A percentile compares a stretch with the other conserved stretches of the same genome.
Conservation (phyloP, 1,284 basidiomycete genomes). For the Cryptococcus sp. region DNA sequence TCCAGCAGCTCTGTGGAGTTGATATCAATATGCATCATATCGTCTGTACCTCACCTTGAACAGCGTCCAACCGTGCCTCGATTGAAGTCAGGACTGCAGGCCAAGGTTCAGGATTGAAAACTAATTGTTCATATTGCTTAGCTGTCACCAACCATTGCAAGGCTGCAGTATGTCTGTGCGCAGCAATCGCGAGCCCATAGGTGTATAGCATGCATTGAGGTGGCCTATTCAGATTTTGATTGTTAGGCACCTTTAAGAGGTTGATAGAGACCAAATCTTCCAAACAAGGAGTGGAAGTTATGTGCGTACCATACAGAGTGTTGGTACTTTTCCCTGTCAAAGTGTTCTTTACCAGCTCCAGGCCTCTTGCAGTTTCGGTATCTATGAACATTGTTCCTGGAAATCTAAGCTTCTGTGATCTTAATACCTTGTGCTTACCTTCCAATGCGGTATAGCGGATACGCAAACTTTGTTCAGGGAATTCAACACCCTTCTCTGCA, state of each 20-base stretch:
- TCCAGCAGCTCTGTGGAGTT: background rate
- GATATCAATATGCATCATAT: background rate
- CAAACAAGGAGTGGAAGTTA: background rate
- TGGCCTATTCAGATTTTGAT: slow-evolving; percentile 8
- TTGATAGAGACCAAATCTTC: too few relatives aligned
- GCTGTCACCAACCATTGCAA: slow-evolving; percentile 58
- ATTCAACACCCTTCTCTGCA: slow-evolving; percentile 57
- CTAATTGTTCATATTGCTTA: background rate
- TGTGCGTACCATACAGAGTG: slow-evolving; percentile 66
- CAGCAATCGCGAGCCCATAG: slow-evolving; percentile 78
- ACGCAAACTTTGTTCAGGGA: slow-evolving; percentile 71
- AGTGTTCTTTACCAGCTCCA: slow-evolving; percentile 80
- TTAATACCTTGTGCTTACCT: slow-evolving; percentile 38
- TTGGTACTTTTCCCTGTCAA: slow-evolving; percentile 61
- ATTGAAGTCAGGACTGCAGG: slow-evolving; percentile 60
- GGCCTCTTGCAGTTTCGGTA: slow-evolving; percentile 73
- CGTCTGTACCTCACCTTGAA: slow-evolving; percentile 59
- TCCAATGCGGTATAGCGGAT: slow-evolving; percentile 74
- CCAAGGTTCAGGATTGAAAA: background rate
- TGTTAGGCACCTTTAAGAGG: too few relatives aligned
- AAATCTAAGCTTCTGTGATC: background rate
- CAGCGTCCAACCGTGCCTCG: slow-evolving; percentile 74
- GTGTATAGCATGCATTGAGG: slow-evolving; percentile 77
- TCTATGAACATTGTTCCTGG: slow-evolving; percentile 90
- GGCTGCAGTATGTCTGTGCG: slow-evolving; percentile 80